These are phyloP conservation scores for Pseudonectria foliicola DNA, from an alignment of 2,329 filamentous ascomycete species.

Conservation along the genomic window DNA sequence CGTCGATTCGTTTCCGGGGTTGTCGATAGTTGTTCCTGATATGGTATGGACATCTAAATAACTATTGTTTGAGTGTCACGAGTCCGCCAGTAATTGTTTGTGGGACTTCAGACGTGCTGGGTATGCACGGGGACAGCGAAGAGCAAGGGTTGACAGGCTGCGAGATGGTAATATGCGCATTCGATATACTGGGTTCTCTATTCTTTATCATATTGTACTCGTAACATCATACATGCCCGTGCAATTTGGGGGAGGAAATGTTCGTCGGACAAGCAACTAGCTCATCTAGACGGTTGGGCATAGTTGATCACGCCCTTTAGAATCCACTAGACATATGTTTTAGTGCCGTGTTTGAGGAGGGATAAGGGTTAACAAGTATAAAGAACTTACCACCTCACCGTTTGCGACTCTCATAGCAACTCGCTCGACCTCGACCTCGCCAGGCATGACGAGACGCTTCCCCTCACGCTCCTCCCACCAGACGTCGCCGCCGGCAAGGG, in stretches of 20 bases:
- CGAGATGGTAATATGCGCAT: too few species aligned
- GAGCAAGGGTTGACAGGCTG: too few species aligned
- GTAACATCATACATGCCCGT: not conserved
- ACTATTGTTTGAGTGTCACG: too few species aligned
- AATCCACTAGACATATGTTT: conserved; percentile 49
- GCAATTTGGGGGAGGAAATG: not conserved
- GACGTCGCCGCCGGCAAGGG: conserved; percentile 55
- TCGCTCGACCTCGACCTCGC: conserved; percentile 66
- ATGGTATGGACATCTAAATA: too few species aligned
- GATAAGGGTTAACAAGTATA: too few species aligned
- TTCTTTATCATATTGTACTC: not conserved
- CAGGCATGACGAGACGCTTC: conserved; percentile 69
- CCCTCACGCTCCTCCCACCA: conserved; percentile 75
- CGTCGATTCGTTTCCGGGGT: not conserved
- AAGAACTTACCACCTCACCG: conserved; percentile 61
- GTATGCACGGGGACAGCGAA: too few species aligned
- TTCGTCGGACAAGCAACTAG: not conserved
- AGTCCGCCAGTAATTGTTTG: too few species aligned
- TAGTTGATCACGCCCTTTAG: conserved; percentile 47
- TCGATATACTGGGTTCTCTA: too few species aligned
- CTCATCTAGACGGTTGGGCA: conserved; percentile 6
- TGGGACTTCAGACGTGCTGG: too few species aligned
- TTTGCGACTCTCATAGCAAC: conserved; percentile 74
- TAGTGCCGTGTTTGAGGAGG: not conserved
- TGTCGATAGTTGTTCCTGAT: conserved; percentile 8